Percentiles rank a stretch among this genome's conserved stretches.
These are phyloP conservation scores for Smittium culicis DNA, from an alignment of 371 early-diverging fungal genomes.

Conservation along the genomic window DNA sequence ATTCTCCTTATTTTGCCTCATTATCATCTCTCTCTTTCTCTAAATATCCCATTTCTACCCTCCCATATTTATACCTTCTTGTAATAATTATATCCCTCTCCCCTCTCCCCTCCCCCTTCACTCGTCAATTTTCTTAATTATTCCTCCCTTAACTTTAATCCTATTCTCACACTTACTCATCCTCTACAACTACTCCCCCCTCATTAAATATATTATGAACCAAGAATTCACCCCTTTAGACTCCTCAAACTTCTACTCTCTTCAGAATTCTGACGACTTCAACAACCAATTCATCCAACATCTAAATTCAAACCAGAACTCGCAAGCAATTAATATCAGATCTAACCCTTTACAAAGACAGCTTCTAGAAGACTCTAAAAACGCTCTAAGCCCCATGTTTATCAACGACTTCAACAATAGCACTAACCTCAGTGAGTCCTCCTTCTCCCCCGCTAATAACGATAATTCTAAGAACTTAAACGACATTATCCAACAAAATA, in stretches of 20 bases:
- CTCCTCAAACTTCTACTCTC: neutral
- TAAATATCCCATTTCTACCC: too few species aligned
- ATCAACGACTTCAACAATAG: neutral
- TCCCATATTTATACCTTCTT: too few species aligned
- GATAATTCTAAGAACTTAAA: neutral
- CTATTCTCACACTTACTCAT: too few species aligned
- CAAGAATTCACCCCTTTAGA: neutral
- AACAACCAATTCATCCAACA: neutral
- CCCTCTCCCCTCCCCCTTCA: too few species aligned
- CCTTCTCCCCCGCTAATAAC: neutral
- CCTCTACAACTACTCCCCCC: too few species aligned
- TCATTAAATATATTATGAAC: neutral
- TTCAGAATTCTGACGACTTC: neutral
- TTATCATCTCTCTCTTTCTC: too few species aligned
- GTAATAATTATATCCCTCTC: too few species aligned
- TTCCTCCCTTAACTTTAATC: too few species aligned
- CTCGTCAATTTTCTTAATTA: too few species aligned
- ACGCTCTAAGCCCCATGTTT: neutral
- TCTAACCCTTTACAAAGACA: neutral
- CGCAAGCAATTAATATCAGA: neutral
- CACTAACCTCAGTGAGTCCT: neutral
- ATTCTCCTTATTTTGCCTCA: too few species aligned
- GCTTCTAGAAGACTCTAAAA: neutral
- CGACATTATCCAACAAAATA: neutral
- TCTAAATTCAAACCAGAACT: neutral